These are phyloP conservation scores for Hordeum vulgare DNA, from an alignment of 176 grass and related monocot genomes.

Conservation along the genomic window DNA sequence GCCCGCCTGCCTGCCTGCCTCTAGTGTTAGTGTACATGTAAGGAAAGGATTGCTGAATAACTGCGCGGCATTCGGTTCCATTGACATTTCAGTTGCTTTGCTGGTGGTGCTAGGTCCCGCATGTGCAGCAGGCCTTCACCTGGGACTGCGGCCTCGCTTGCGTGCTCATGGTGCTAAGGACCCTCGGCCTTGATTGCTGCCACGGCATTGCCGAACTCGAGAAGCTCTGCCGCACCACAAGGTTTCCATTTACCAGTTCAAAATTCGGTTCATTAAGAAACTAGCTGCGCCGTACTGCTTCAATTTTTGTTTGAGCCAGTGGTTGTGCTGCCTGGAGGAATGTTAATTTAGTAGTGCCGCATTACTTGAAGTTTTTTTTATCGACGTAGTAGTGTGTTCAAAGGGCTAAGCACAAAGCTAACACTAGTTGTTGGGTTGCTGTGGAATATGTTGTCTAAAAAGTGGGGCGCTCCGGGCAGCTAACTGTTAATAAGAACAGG, in stretches of 20 bases:
- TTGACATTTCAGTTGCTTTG: conserved; percentile 6
- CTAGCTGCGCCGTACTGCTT: background rate
- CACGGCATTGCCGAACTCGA: conserved; percentile 66
- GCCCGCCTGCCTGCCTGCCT: background rate
- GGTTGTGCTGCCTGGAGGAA: background rate
- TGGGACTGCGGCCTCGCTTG: conserved; percentile 98
- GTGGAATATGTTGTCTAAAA: background rate
- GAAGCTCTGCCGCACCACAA: conserved; percentile 84
- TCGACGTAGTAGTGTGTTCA: background rate
- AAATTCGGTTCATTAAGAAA: background rate
- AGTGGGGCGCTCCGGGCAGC: background rate
- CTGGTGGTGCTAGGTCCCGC: conserved; percentile 58
- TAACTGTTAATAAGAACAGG: background rate
- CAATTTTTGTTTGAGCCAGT: background rate
- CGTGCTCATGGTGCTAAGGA: conserved; percentile 90
- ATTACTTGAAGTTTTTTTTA: background rate
- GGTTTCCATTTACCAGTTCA: conserved; percentile 11
- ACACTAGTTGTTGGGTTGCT: background rate
- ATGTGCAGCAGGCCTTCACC: conserved; percentile 84
- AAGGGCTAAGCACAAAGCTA: background rate
- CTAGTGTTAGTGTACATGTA: background rate
- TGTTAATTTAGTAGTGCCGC: background rate
- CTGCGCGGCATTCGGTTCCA: background rate
- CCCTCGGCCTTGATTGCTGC: conserved; percentile 57
- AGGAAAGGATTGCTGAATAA: background rate